Conservation (phyloP, 192 early-diverging fungal species). For the Dissophora globulifera region DNA sequence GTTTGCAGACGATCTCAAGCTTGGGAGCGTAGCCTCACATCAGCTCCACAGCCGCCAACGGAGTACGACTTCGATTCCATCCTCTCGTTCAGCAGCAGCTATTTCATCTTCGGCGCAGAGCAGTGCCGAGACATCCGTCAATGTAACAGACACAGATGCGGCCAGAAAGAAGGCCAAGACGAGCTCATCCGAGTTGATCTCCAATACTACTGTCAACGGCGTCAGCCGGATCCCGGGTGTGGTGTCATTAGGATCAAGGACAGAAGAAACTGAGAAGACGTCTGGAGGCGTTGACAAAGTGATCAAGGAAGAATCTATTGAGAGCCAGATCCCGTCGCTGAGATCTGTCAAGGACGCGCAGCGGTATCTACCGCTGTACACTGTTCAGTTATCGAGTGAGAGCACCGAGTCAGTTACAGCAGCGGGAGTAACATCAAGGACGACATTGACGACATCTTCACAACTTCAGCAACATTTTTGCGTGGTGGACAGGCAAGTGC, state of each 20-base stretch:
- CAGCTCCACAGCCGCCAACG: constrained; percentile 32
- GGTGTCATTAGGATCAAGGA: background rate
- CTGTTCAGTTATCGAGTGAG: constrained; percentile 69
- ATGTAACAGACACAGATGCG: constrained; percentile 9
- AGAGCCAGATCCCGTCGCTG: constrained; percentile 6
- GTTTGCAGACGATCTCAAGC: constrained; percentile 46
- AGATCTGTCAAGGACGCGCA: constrained; percentile 58
- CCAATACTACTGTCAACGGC: background rate
- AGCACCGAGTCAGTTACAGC: constrained; percentile 14
- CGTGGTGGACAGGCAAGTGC: constrained; percentile 77
- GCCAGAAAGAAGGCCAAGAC: constrained; percentile 44
- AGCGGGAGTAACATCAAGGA: background rate
- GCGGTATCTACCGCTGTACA: constrained; percentile 73
- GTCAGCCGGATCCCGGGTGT: background rate
- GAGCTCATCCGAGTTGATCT: constrained; percentile 5
- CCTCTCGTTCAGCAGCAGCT: background rate
- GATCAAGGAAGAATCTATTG: constrained; percentile 16
- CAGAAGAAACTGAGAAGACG: background rate
- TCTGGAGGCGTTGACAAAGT: background rate
- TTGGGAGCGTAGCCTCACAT: constrained; percentile 6
- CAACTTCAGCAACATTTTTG: constrained; percentile 55
- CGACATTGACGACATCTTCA: background rate
- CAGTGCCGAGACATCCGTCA: too few relatives aligned
- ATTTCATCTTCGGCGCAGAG: too few relatives aligned
- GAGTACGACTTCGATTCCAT: constrained; percentile 7